Base-by-base conservation (phyloP, 2,329 filamentous ascomycete genomes). In the Juglanconis sp. region DNA sequence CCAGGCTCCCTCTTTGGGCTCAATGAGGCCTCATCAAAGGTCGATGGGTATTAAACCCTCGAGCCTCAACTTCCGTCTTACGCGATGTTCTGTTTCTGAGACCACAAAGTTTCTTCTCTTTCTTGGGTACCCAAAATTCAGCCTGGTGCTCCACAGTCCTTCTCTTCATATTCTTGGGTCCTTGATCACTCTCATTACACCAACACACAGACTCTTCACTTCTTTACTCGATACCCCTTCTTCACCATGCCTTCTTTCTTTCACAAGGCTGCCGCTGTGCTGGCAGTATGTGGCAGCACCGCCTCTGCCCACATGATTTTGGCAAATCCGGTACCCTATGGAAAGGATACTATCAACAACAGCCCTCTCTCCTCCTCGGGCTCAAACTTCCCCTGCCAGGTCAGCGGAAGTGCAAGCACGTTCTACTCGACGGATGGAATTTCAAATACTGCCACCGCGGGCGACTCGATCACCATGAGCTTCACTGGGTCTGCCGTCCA, bases 401-500 rank as follows among this genome's bases (percentile, higher is more conserved):
- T 63, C 50, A 58, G 53, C 10, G 53, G 61, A 31, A 50, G 58
- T 42, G 46, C 61, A 9, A 47, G 58, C 34, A 55, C 61, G 2
- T 63, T 63, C 40, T 63, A 61, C 58, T 61, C 56, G 15, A 61
- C 61, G 6, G 44, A 48, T n/a, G 61, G 61, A 1, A 52, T 63
- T 40, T 40, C 56, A 24, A 63, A 63, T 46, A 38, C 58, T 24
- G 59, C 56, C 54, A 56, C 59, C 5, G 61, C 61, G n/a, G 61
- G 61, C 34, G 61, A 63, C 30, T 52, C 52, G 32, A 52, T 61
- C 50, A 61, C 54, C 40, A 42, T 63, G 47, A 55, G 50, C 10
- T 63, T 63, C 35, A 55, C 52, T 8, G 61, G 61, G 11, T 63
- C 61, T 36, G 93, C 93, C 1, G 86, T 88, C 0, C 95, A 99